phyloP scores from a whole-genome alignment of 441 rosid species.

The Aquilaria agallochum region DNA sequence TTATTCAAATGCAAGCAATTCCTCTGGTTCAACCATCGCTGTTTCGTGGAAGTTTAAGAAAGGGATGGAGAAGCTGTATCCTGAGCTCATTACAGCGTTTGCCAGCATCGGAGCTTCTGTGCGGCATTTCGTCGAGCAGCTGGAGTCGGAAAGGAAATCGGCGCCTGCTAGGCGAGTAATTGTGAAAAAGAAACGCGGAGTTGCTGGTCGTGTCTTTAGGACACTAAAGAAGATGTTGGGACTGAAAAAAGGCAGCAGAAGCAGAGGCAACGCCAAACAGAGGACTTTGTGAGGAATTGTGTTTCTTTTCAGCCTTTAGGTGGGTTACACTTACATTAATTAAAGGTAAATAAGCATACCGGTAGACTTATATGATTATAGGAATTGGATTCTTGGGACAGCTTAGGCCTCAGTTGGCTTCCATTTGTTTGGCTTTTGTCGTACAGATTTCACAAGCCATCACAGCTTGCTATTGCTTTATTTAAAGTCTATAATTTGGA shows the following conservation, averaged over 20 bases:
- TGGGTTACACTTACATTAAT: too few relatives aligned
- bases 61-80: conserved; percentile 23
- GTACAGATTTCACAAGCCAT: too few relatives aligned
- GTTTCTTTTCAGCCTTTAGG: too few relatives aligned
- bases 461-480: too few relatives aligned
- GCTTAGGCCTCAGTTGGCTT: too few relatives aligned
- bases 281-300: conserved; percentile 3
- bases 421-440: too few relatives aligned
- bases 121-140: conserved; percentile 19
- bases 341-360: too few relatives aligned
- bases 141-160: conserved; percentile 13
- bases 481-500: too few relatives aligned
- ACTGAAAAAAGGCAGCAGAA: conserved; percentile 15
- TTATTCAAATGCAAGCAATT: not conserved
- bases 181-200: conserved; percentile 9
- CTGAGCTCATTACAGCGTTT: conserved; percentile 22
- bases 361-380: too few relatives aligned
- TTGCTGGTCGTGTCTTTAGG: conserved; percentile 15
- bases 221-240: conserved; percentile 32
- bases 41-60: conserved; percentile 30
- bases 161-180: not conserved
- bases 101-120: conserved; percentile 23
- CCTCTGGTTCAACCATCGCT: not conserved
- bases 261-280: conserved; percentile 6
- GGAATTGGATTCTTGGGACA: too few relatives aligned